These are phyloP conservation scores for Solanum bulbocastanum DNA, from an alignment of 257 asterid genomes.

Conservation along the genomic window DNA sequence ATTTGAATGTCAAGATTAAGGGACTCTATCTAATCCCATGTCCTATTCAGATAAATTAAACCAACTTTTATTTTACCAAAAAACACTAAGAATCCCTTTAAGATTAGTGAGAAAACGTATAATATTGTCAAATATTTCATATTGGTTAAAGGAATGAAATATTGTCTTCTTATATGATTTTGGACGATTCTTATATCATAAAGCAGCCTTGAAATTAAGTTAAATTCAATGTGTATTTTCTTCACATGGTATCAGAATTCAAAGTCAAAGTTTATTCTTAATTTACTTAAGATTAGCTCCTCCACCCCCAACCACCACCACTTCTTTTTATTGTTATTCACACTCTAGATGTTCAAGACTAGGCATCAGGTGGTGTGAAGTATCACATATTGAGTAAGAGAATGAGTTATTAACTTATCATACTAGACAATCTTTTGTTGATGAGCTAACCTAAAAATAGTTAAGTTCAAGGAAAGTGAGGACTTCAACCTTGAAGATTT, in stretches of 20 bases:
- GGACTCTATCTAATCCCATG: neutral
- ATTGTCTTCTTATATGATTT: neutral
- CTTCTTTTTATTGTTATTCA: neutral
- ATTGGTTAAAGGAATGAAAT: neutral
- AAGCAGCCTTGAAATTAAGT: neutral
- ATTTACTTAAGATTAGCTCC: neutral
- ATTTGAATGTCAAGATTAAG: neutral
- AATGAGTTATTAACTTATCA: neutral
- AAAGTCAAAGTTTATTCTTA: neutral
- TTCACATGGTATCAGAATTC: neutral
- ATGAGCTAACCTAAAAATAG: neutral
- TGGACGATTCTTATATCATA: neutral
- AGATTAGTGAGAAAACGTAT: neutral
- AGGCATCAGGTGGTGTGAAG: neutral
- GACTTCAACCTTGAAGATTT: neutral
- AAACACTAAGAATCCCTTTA: neutral
- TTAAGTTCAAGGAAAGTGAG: too few relatives aligned
- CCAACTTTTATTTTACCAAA: neutral
- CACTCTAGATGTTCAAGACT: neutral
- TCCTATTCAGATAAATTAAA: neutral
- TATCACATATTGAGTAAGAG: neutral
- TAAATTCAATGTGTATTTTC: neutral
- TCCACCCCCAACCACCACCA: too few relatives aligned
- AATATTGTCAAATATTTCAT: neutral
- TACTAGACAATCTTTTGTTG: neutral